phyloP scores from a whole-genome alignment of 2,329 filamentous ascomycete genomes.

The Fusarium scirpi region DNA sequence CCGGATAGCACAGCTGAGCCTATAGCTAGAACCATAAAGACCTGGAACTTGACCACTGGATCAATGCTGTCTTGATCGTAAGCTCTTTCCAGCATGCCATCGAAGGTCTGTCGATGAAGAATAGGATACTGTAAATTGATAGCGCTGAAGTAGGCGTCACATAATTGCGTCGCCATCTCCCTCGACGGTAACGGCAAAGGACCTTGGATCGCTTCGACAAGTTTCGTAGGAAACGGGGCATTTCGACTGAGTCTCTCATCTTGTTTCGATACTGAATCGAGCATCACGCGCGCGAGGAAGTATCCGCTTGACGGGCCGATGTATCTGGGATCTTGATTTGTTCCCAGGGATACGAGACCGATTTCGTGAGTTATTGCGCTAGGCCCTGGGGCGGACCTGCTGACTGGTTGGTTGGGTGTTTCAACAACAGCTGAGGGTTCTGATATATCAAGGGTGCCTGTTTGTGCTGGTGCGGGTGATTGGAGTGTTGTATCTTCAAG shows the following conservation, averaged over 20 bases:
- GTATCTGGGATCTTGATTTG: constrained; percentile 62
- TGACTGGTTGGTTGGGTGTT: constrained; percentile 20
- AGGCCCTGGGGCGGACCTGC: constrained; percentile 24
- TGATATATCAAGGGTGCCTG: fast-evolving
- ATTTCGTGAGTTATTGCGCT: constrained; percentile 61
- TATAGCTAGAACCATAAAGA: constrained; percentile 66
- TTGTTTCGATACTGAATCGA: constrained; percentile 53
- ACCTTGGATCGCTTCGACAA: constrained; percentile 51
- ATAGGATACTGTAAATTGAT: constrained; percentile 64
- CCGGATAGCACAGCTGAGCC: constrained; percentile 59
- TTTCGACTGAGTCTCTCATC: constrained; percentile 28
- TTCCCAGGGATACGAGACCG: constrained; percentile 63
- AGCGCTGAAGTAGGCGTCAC: constrained; percentile 60
- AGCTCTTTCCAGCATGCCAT: constrained; percentile 53
- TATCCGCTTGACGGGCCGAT: constrained; percentile 68
- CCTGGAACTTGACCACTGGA: constrained; percentile 57
- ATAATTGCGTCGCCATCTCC: constrained; percentile 56
- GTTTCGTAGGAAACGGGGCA: constrained; percentile 42
- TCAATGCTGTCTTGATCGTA: constrained; percentile 49
- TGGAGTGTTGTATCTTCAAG: constrained; percentile 10
- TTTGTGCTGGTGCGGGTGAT: background rate
- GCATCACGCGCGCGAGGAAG: constrained; percentile 63
- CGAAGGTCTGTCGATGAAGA: constrained; percentile 59
- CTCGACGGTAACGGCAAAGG: constrained; percentile 49
- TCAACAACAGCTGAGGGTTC: background rate